Base-by-base conservation (phyloP, 2,329 filamentous ascomycete genomes). In the Calonectria pseudoreteaudii region DNA sequence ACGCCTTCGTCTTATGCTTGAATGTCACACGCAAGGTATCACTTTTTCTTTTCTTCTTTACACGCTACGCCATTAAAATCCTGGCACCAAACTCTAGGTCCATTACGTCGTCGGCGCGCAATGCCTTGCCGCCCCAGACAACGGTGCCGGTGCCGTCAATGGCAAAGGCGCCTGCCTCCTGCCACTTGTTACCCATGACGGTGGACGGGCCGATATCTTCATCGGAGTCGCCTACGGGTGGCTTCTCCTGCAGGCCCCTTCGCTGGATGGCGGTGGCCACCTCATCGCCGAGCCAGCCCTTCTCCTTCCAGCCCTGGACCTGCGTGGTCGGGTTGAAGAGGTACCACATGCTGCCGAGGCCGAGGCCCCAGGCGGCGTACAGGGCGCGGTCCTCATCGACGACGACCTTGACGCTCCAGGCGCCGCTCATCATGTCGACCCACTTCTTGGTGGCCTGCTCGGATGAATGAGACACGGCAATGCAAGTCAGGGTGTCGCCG, bases 381-480 rank as follows among this genome's bases (percentile, higher is more conserved):
- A 91, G 78, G 74, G 88, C 86, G 72, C 90, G 87, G 72, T 89
- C 87, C 77, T 90, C 87, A 82, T 92, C 90, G 70, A 91, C 82
- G 70, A 92, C 81, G 3, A 92, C 81, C 74, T 89, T 86, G 36
- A 92, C 86, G 80, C 86, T 87, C 88, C 90, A 90, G 18, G 89
- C 84, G 72, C 90, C 90, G 80, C 90, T 90, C 16, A 92, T 81
- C 23, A 91, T 84, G 75, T 90, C 88, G 58, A 91, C 78, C 90
- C 90, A 92, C 75, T 89, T 89, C 47, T 86, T 82, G 1, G 91
- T 92, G 36, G 91, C 90, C 28, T 86, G 84, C 5, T 85, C 82
- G 11, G 90, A 91, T 49, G 90, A 89, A 83, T 92, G 91, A 30
- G 90, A 92, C 66, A 92, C 85, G 75, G 90, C 90, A 70, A 92